Conservation (phyloP, 495 filamentous ascomycete species). For the Hypoxylon perforatum region DNA sequence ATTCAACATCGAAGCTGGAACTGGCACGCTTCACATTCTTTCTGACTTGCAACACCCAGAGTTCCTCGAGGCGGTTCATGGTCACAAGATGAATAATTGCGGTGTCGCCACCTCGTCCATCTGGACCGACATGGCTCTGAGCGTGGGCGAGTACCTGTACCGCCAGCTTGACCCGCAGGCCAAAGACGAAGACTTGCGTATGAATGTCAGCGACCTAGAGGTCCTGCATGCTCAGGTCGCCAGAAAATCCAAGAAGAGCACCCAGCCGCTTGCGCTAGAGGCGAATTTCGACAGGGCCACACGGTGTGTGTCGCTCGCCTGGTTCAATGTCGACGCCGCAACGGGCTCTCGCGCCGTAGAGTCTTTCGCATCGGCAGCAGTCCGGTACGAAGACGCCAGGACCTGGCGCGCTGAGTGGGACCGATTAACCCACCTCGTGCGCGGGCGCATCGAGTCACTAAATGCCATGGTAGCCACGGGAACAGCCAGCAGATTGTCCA, state of each 20-base stretch:
- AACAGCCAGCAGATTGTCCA: constrained; percentile 57
- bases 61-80: constrained; percentile 61
- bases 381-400: constrained; percentile 44
- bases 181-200: constrained; percentile 41
- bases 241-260: too few species aligned
- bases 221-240: too few species aligned
- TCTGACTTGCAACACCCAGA: constrained; percentile 63
- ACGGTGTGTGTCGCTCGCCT: constrained; percentile 42
- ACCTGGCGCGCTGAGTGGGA: constrained; percentile 52
- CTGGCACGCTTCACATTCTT: constrained; percentile 17
- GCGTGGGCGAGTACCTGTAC: constrained; percentile 65
- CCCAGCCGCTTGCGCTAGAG: too few species aligned
- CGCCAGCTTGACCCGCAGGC: constrained; percentile 55
- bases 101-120: constrained; percentile 68
- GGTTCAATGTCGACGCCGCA: constrained; percentile 44
- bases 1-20: constrained; percentile 47
- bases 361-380: constrained; percentile 50
- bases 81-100: constrained; percentile 68
- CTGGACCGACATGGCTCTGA: constrained; percentile 71
- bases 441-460: constrained; percentile 50
- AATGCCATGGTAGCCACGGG: constrained; percentile 45
- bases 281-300: constrained; percentile 27
- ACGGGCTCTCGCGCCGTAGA: constrained; percentile 21
- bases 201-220: constrained; percentile 60
- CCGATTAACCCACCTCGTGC: constrained; percentile 55